A percentile compares a stretch with the other conserved stretches of the same genome.
Conservation (phyloP, 352 stramenopile genomes). For the Globisporangium alternatum region DNA sequence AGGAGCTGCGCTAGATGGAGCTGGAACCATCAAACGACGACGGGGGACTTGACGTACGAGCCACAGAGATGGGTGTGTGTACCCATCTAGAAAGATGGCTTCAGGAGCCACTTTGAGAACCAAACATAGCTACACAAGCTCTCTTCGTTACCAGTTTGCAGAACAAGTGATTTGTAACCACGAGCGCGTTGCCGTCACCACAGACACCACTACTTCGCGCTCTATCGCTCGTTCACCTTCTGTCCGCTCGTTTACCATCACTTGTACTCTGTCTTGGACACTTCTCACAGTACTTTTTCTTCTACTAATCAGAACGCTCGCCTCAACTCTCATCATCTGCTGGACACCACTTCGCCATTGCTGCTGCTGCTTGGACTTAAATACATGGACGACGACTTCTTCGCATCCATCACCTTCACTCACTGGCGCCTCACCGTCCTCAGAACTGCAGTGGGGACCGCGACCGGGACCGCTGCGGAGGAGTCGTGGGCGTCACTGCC, state of each 20-base stretch:
- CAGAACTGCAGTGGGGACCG: slow-evolving; percentile 9
- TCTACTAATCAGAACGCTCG: too few relatives aligned
- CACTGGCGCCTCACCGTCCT: background rate
- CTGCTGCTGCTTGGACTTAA: slow-evolving; percentile 10
- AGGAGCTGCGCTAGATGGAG: slow-evolving; percentile 22
- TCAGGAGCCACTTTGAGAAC: background rate
- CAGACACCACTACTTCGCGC: too few relatives aligned
- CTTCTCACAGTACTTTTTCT: background rate
- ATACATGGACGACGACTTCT: slow-evolving; percentile 9
- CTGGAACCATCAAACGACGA: too few relatives aligned
- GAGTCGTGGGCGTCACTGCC: background rate
- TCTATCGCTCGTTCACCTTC: background rate
- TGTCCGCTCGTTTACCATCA: background rate
- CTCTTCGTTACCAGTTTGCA: too few relatives aligned
- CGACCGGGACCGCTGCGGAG: slow-evolving; percentile 2
- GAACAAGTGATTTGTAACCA: background rate
- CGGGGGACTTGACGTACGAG: background rate
- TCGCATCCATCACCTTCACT: background rate
- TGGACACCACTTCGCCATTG: background rate
- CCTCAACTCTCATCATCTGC: background rate
- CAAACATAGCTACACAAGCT: background rate
- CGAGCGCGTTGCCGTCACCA: background rate
- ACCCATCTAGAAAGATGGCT: background rate
- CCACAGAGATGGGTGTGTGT: background rate
- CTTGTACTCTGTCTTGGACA: background rate